These are phyloP conservation scores for Lagenaria siceraria DNA, from an alignment of 306 rosid genomes.

Conservation along the genomic window DNA sequence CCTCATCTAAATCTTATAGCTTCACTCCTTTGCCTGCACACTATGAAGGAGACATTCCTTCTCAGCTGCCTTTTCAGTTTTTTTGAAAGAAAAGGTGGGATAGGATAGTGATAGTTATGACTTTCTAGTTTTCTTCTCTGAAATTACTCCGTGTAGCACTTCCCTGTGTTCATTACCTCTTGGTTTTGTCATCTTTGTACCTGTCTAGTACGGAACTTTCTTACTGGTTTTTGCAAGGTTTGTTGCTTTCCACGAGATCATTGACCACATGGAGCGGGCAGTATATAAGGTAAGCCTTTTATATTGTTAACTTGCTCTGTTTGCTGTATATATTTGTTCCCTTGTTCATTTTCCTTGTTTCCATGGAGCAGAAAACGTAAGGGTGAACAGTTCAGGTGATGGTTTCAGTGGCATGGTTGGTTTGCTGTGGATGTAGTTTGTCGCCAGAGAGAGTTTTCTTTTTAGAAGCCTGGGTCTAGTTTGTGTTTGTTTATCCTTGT, in stretches of 20 bases:
- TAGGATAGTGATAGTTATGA: neutral
- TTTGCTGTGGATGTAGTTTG: neutral
- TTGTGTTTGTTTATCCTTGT: neutral
- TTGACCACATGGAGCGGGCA: neutral
- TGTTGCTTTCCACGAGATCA: neutral
- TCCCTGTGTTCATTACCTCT: neutral
- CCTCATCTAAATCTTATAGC: neutral
- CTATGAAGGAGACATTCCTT: neutral
- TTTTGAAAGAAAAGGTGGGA: slow-evolving; percentile 9
- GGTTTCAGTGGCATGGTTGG: neutral
- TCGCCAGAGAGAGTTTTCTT: neutral
- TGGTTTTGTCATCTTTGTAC: neutral
- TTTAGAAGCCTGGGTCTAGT: neutral
- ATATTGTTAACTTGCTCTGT: too few species aligned
- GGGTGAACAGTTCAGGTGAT: neutral
- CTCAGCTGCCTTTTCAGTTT: slow-evolving; percentile 9
- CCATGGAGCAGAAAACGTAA: neutral
- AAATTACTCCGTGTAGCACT: neutral
- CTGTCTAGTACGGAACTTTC: neutral
- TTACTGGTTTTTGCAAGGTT: slow-evolving; percentile 1
- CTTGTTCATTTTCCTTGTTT: neutral
- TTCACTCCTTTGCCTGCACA: slow-evolving; percentile 5
- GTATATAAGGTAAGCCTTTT: neutral
- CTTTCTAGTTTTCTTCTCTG: neutral
- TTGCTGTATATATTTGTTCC: too few species aligned